Evolutionary conservation across 2,329 filamentous ascomycete genomes (phyloP).

Genomic region (Orbilia javanica): DNA sequence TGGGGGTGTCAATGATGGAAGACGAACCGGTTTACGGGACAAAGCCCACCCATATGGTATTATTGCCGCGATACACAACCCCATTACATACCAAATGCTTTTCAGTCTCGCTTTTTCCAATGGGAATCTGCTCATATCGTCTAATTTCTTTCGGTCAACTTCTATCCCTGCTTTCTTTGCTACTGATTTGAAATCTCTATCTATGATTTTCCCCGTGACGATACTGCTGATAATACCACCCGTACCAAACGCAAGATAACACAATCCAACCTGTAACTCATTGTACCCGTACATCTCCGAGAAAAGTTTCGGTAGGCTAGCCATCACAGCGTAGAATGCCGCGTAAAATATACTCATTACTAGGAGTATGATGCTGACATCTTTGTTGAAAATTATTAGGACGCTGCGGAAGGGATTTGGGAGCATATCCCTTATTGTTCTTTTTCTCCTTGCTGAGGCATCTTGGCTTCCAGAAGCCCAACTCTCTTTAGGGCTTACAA

Average conservation of each 20-base stretch:
- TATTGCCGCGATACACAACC: conserved; percentile 70
- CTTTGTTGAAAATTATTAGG: conserved; percentile 66
- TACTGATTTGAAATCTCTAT: conserved; percentile 79
- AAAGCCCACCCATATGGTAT: conserved; percentile 73
- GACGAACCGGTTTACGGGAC: conserved; percentile 66
- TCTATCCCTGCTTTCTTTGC: conserved; percentile 73
- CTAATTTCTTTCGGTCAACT: conserved; percentile 73
- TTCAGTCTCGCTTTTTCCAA: conserved; percentile 72
- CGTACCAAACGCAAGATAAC: conserved; percentile 42
- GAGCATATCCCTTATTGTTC: conserved; percentile 29
- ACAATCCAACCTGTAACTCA: conserved; percentile 61
- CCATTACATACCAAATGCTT: conserved; percentile 70
- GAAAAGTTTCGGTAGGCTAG: conserved; percentile 43
- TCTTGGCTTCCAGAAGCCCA: background rate
- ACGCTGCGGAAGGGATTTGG: conserved; percentile 68
- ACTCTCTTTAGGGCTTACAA: conserved; percentile 16
- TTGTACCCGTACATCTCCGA: conserved; percentile 68
- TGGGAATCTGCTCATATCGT: conserved; percentile 70
- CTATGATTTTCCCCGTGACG: conserved; percentile 71
- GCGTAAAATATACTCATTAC: conserved; percentile 71
- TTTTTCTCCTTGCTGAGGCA: conserved; percentile 64
- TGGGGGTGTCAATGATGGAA: background rate
- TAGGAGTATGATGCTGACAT: conserved; percentile 68
- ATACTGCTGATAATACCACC: conserved; percentile 40
- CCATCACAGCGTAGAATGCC: conserved; percentile 60